Evolutionary conservation across 1,284 basidiomycete genomes (phyloP).

Genomic region (Wallemia ichthyophaga): DNA sequence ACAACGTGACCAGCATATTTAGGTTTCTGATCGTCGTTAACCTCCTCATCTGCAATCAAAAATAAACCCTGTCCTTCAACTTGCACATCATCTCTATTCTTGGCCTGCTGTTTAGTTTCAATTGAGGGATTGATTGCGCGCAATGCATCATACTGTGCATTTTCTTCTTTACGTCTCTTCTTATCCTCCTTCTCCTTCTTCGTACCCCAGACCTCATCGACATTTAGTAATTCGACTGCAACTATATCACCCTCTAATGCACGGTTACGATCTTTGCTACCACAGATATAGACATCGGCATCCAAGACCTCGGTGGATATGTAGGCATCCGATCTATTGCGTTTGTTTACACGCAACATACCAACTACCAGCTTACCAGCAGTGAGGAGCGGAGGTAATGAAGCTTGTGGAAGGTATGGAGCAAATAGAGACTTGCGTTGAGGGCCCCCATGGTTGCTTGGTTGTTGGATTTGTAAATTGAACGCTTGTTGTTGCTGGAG

Average conservation of each 20-base stretch:
- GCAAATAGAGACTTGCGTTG: constrained; percentile 97
- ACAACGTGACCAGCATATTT: constrained; percentile 79
- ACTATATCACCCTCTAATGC: constrained; percentile 96
- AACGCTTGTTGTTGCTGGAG: constrained; percentile 40
- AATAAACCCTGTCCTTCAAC: constrained; percentile 93
- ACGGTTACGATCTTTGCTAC: constrained; percentile 93
- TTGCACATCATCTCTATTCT: constrained; percentile 99
- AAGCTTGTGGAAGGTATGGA: constrained; percentile 91
- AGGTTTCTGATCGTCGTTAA: constrained; percentile 86
- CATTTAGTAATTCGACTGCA: constrained; percentile 88
- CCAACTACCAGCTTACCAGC: constrained; percentile 96
- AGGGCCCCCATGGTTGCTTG: constrained; percentile 47
- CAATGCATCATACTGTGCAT: constrained; percentile 51
- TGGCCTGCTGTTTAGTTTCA: constrained; percentile 18
- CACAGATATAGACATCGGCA: constrained; percentile 69
- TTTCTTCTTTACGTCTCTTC: constrained; percentile 98
- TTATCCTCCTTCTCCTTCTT: constrained; percentile 99
- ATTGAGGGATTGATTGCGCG: constrained; percentile 20
- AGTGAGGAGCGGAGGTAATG: constrained; percentile 80
- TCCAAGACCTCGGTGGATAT: constrained; percentile 97
- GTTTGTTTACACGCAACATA: constrained; percentile 30
- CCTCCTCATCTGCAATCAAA: constrained; percentile 91
- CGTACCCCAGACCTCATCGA: constrained; percentile 53
- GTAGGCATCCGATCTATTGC: constrained; percentile 87
- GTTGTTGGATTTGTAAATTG: constrained; percentile 27